Evolutionary conservation across 164 flowering plant genomes (phyloP).

Genomic region (Liriodendron chinense): DNA sequence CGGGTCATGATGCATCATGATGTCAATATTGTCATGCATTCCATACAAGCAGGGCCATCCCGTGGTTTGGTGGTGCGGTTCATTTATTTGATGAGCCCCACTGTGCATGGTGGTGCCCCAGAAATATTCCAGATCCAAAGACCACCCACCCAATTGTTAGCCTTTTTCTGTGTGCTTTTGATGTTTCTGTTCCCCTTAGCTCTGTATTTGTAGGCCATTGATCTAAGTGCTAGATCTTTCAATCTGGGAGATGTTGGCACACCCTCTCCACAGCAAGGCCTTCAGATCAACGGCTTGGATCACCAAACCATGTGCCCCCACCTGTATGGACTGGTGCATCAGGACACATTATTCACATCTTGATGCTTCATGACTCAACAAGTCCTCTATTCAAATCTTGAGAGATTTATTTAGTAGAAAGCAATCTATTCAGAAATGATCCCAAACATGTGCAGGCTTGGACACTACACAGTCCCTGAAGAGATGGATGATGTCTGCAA

Average conservation of each 20-base stretch:
- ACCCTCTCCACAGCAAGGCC: no score
- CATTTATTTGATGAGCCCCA: not conserved
- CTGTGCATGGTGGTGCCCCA: no score
- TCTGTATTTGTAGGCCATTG: not conserved
- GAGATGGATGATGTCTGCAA: constrained; percentile 91
- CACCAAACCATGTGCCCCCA: not conserved
- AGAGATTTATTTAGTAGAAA: not conserved
- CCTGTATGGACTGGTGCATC: not conserved
- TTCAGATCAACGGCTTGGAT: not conserved
- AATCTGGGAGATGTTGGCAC: not conserved
- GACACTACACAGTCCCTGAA: constrained; percentile 85
- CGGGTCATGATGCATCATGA: not conserved
- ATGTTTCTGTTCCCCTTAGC: not conserved
- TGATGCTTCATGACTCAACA: not conserved
- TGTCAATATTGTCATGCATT: not conserved
- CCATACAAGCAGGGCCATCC: not conserved
- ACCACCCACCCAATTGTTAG: no score
- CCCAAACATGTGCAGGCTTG: constrained; percentile 61
- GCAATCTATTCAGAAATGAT: not conserved
- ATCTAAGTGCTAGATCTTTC: not conserved
- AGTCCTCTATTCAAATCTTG: no score
- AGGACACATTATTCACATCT: not conserved
- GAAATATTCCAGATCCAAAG: no score
- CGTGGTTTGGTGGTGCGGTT: not conserved
- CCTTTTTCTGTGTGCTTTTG: no score